These are phyloP conservation scores for Podospora bellae-mahoneyi DNA, from an alignment of 495 filamentous ascomycete genomes.

Conservation along the genomic window DNA sequence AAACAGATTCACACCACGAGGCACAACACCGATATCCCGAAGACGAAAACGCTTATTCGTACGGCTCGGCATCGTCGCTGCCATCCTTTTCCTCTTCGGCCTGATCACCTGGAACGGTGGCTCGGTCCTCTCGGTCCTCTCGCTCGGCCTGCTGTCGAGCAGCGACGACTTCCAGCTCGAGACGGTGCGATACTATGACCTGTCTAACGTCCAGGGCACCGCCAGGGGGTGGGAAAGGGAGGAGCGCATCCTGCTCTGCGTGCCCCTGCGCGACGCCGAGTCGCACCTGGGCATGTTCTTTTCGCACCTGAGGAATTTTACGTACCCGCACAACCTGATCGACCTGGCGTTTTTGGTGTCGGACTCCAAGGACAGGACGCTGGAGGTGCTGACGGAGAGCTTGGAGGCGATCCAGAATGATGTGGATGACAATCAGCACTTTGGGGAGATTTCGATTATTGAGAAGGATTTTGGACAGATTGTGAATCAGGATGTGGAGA, in stretches of 20 bases:
- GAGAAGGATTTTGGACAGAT: slow-evolving; percentile 99
- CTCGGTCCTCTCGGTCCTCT: slow-evolving; percentile 67
- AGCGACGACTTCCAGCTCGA: slow-evolving; percentile 75
- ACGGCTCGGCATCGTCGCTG: slow-evolving; percentile 54
- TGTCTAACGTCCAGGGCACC: slow-evolving; percentile 83
- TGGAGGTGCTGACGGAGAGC: slow-evolving; percentile 67
- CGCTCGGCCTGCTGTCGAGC: slow-evolving; percentile 67
- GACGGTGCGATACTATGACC: slow-evolving; percentile 95
- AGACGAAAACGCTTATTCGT: slow-evolving; percentile 71
- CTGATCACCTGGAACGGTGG: slow-evolving; percentile 62
- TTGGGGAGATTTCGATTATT: slow-evolving; percentile 94
- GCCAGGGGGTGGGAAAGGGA: slow-evolving; percentile 90
- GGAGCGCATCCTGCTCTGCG: slow-evolving; percentile 92
- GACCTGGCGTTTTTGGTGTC: slow-evolving; percentile 97
- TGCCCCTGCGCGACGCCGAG: slow-evolving; percentile 89
- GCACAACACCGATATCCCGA: slow-evolving; percentile 64
- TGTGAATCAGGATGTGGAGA: slow-evolving; percentile 97
- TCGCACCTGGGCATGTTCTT: slow-evolving; percentile 98
- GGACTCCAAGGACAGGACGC: slow-evolving; percentile 90
- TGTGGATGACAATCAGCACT: slow-evolving; percentile 71
- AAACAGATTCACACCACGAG: slow-evolving; percentile 80
- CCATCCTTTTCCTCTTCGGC: slow-evolving; percentile 54
- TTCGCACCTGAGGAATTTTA: slow-evolving; percentile 89
- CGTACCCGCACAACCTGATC: slow-evolving; percentile 94
- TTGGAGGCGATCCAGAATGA: slow-evolving; percentile 79